Conservation (phyloP, 1,139 yeast species). For the Saccharomyces hybrid region DNA sequence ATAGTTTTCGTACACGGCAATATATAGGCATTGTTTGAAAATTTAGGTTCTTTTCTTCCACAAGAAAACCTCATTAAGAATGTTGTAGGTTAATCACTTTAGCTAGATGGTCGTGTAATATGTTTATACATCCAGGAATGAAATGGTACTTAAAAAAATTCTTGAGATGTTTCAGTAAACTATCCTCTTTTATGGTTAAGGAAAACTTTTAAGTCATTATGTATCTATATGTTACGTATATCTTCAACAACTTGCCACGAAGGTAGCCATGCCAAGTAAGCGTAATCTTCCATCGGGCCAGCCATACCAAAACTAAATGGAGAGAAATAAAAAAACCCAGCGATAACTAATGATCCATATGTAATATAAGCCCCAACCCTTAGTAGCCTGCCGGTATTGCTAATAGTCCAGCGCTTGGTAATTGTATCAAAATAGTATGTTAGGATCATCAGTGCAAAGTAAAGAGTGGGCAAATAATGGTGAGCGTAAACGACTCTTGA, state of each 20-base stretch:
- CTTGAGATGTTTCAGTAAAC: neutral
- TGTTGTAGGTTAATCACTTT: neutral
- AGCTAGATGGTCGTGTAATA: neutral
- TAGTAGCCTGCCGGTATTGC: conserved; percentile 27
- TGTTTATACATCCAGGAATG: neutral
- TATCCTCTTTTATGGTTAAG: neutral
- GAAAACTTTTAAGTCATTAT: neutral
- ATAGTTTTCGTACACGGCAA: neutral
- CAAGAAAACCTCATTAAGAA: too few relatives aligned
- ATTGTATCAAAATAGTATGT: conserved; percentile 68
- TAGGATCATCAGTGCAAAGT: conserved; percentile 83
- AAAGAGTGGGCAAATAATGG: conserved; percentile 93
- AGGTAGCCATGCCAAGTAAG: conserved; percentile 65
- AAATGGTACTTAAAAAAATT: neutral
- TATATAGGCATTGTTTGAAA: neutral
- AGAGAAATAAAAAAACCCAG: conserved; percentile 64
- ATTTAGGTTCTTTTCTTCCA: neutral
- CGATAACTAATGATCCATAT: conserved; percentile 53
- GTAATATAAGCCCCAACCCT: conserved; percentile 34
- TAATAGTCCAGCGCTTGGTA: conserved; percentile 37
- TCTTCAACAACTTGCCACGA: conserved; percentile 53
- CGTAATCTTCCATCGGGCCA: conserved; percentile 64
- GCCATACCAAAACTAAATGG: conserved; percentile 86
- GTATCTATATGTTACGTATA: neutral
- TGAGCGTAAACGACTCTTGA: conserved; percentile 97